Base-by-base conservation (phyloP, 1,284 basidiomycete genomes). In the Leccinum subrobustum region DNA sequence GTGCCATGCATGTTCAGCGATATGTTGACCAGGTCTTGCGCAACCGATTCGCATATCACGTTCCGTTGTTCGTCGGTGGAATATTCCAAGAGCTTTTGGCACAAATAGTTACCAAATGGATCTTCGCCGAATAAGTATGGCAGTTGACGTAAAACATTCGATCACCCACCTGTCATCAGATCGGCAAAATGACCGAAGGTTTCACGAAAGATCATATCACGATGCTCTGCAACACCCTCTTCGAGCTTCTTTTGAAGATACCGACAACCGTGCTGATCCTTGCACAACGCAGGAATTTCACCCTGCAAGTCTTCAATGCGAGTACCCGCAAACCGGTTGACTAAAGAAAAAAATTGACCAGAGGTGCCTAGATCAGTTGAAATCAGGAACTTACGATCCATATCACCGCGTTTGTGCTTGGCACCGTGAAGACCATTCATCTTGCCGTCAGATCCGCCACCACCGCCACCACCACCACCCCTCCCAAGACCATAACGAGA, bases 1-100 rank as follows among this genome's bases (percentile, higher is more conserved):
- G 97, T 99, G 47, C 97, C 97, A 77, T 99, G 97, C 97, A 99
- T 99, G 79, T 99, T 99, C 69, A 99, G 83, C 51, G 95, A 98
- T 74, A 99, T 99, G 71, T 92, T 95, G 68, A 99, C 97, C 56
- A 99, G 83, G 70, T 99, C 97, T 71, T 95, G 91, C 37, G 95
- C 94, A 56, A 99, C 96, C 23, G 94, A 95, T 76, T 99, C 96
- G 77, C 97, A 98, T 63, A 99, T 97, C 54, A 95, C 83, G 73
- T 96, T 96, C 63, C 97, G 88, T 74, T 99, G 97, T 72, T 99
- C 97, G 72, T 99, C 96, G 14, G 95, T 98, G 35, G 95, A 96
- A 77, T 89, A 96, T 78, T 99, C 97, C 67, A 99, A 81, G 58
- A 99, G 85, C 79, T 99, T 98, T 78, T 99, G 97, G 78, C 96